Evolutionary conservation across 225 moss, liverwort and hornwort species (phyloP), one percentile per base, ranked within the genome.

Genomic region (Pseudoscleropodium purum): DNA sequence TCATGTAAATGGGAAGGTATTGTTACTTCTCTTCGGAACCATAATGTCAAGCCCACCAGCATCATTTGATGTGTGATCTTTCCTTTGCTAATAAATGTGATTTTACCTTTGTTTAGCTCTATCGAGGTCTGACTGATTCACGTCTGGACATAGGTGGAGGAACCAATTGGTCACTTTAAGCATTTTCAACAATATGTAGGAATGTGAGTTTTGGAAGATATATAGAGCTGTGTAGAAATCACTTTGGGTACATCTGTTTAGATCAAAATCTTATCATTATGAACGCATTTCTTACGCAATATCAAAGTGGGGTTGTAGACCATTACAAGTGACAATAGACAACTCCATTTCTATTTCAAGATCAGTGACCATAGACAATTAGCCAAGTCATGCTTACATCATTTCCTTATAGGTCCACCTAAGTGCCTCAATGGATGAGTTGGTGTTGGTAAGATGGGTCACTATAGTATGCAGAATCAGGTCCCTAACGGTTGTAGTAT

Each of bases 1-100:
- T 87, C 93, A 89, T 86, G 92, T 93, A 30, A 89, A 94, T 80
- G 91, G 91, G 11, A 91, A 94, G 94, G 94, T 94, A 90, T n/a
- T 75, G 47, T 63, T 72, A 52, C 80, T 36, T 70, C 45, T 83
- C 79, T 34, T 43, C 6, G 36, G 74, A 86, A 36, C 41, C 24
- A 52, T 52, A 36, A 65, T 45, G 43, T 83, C 64, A 63, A 75
- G 26, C 2, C 75, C 26, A 19, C 11, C 54, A 66, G 19, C 30
- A 81, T 81, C 41, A 14, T 45, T 65, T 49, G 69, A 54, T 69
- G 13, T 39, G 57, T 56, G 59, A 72, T 59, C 68, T 84, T 75
- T 67, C 27, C 43, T 77, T 75, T 57, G 86, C n/a, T 90, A 70
- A 27, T 69, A n/a, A 88, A 86, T 79, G 37, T 59, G 5, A 62